Evolutionary conservation across 257 asterid species (phyloP).

Genomic region (Solanum sitiens): DNA sequence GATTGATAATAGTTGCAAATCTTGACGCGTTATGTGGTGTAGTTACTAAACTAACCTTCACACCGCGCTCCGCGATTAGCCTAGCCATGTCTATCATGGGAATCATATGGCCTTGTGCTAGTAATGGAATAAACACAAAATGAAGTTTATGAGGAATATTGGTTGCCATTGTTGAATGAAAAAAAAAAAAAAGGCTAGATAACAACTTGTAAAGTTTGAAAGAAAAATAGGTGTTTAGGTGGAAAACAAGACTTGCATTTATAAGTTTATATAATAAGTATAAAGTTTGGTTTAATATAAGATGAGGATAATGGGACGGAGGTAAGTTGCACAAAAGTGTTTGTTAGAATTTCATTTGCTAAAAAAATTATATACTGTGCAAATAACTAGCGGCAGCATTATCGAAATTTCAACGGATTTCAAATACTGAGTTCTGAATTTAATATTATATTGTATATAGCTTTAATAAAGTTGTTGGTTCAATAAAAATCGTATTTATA

Average conservation of each 20-base stretch:
- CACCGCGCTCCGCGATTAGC: slow-evolving; percentile 35
- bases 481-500: not conserved
- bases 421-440: not conserved
- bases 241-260: not conserved
- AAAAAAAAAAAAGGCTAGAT: not conserved
- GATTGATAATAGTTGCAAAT: slow-evolving; percentile 19
- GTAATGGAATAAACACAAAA: slow-evolving; percentile 21
- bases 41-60: slow-evolving; percentile 34
- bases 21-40: slow-evolving; percentile 56
- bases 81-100: slow-evolving; percentile 51
- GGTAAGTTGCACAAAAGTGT: not conserved
- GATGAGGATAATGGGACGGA: not conserved
- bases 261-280: not conserved
- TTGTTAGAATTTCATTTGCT: not conserved
- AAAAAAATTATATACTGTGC: not conserved
- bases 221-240: not conserved
- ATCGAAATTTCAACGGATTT: not conserved
- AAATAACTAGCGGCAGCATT: not conserved
- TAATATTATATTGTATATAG: not conserved
- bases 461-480: not conserved
- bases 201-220: not conserved
- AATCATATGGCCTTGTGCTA: slow-evolving; percentile 46
- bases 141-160: slow-evolving; percentile 5
- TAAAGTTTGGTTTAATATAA: not conserved
- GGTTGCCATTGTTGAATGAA: not conserved